Evolutionary conservation across 2,329 filamentous ascomycete species (phyloP).

Genomic region (Fragosphaeria purpurea): DNA sequence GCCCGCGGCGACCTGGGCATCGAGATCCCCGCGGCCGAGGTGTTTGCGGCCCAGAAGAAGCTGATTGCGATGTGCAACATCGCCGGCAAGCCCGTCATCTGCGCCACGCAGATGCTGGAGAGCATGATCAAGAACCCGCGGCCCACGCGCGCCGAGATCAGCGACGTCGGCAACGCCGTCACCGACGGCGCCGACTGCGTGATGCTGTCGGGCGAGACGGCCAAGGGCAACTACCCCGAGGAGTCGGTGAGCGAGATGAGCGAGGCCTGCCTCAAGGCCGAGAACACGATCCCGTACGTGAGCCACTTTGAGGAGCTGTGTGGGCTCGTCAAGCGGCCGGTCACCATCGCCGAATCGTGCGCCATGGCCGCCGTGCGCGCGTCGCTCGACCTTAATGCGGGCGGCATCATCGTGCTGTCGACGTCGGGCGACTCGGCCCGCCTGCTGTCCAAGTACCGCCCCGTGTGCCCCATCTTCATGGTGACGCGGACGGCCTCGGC

Average conservation of each 20-base stretch:
- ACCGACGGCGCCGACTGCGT: constrained; percentile 98
- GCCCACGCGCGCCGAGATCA: constrained; percentile 95
- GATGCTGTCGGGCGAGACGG: constrained; percentile 98
- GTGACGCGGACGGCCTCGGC: constrained; percentile 80
- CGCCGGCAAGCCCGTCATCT: constrained; percentile 96
- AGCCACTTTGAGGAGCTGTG: constrained; percentile 94
- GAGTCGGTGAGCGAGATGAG: constrained; percentile 97
- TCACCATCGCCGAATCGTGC: constrained; percentile 83
- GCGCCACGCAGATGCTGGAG: constrained; percentile 98
- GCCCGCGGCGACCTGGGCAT: constrained; percentile 97
- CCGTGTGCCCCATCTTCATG: constrained; percentile 99
- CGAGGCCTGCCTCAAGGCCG: constrained; percentile 90
- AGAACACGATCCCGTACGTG: constrained; percentile 95
- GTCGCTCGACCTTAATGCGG: constrained; percentile 90
- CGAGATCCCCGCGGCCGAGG: constrained; percentile 95
- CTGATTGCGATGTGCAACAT: constrained; percentile 99
- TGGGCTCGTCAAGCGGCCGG: constrained; percentile 70
- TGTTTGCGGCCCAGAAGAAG: constrained; percentile 99
- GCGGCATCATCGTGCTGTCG: constrained; percentile 90
- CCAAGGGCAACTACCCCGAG: constrained; percentile 89
- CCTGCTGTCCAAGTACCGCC: constrained; percentile 95
- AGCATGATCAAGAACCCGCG: constrained; percentile 99
- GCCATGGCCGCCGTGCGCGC: constrained; percentile 95
- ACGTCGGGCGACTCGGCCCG: constrained; percentile 93
- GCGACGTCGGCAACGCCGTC: constrained; percentile 95